A percentile compares a stretch with the other conserved stretches of the same genome.
Conservation (phyloP, 2,329 filamentous ascomycete species). For the Fusarium tanahbumbuense region DNA sequence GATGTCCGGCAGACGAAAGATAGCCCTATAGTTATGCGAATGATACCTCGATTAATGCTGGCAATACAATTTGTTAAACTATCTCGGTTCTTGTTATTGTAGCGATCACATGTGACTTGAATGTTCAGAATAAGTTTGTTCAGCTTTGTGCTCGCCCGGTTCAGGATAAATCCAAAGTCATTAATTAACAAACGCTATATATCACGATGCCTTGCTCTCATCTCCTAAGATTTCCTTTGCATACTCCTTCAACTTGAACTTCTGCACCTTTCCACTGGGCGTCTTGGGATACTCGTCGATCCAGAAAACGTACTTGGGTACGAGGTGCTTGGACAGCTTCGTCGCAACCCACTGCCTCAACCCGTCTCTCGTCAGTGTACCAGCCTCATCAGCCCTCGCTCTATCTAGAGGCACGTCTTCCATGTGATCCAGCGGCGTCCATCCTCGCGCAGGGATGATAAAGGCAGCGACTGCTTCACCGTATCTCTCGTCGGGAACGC, state of each 20-base stretch:
- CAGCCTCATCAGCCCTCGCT: slow-evolving; percentile 33
- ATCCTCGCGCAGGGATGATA: slow-evolving; percentile 65
- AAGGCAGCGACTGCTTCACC: slow-evolving; percentile 92
- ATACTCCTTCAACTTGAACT: slow-evolving; percentile 82
- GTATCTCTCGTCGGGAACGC: slow-evolving; percentile 82
- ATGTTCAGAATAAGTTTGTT: neutral
- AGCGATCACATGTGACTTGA: neutral
- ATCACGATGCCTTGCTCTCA: slow-evolving; percentile 9
- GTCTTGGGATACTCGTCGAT: slow-evolving; percentile 90
- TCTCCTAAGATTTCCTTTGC: slow-evolving; percentile 57
- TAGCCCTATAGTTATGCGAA: slow-evolving; percentile 19
- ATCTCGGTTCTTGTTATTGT: neutral
- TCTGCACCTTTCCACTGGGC: slow-evolving; percentile 95
- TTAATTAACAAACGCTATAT: neutral
- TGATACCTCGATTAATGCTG: slow-evolving; percentile 40
- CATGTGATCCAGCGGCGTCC: slow-evolving; percentile 40
- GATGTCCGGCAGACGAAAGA: slow-evolving; percentile 7
- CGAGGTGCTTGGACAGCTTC: slow-evolving; percentile 78
- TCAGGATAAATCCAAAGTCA: neutral
- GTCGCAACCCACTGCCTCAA: slow-evolving; percentile 78
- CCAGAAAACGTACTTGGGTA: slow-evolving; percentile 92
- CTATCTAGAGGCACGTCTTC: slow-evolving; percentile 38
- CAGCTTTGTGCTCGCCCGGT: neutral
- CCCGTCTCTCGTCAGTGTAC: slow-evolving; percentile 64
- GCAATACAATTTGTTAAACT: slow-evolving; percentile 10